phyloP scores from a whole-genome alignment of 2,329 filamentous ascomycete species.

The Colletotrichum liriopes region DNA sequence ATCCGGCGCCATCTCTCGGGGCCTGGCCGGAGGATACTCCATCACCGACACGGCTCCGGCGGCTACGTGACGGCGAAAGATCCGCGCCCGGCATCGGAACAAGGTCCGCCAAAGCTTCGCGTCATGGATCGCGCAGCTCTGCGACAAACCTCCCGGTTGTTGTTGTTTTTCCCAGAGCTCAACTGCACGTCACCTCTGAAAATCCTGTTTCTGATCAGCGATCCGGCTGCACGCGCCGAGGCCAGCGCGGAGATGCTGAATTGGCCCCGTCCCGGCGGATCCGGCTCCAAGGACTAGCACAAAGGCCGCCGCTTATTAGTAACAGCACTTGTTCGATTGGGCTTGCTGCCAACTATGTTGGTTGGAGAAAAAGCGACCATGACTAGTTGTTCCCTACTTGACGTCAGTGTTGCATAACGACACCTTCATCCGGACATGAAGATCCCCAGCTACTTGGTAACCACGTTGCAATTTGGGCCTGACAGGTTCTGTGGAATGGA shows the following conservation, averaged over 20 bases:
- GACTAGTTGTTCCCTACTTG: not conserved
- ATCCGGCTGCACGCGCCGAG: not conserved
- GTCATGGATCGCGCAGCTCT: not conserved
- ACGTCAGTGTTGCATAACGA: conserved; percentile 1
- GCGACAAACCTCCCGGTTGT: not conserved
- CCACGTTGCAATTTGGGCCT: not conserved
- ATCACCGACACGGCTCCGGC: not conserved
- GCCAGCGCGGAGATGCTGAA: not conserved
- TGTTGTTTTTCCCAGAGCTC: not conserved
- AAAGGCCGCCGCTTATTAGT: not conserved
- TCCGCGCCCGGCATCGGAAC: not conserved
- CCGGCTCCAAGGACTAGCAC: not conserved
- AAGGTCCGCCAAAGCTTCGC: not conserved
- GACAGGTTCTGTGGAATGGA: not conserved
- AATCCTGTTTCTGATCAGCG: not conserved
- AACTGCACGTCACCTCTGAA: not conserved
- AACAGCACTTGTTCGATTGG: not conserved
- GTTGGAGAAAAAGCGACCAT: not conserved
- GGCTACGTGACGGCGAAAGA: no score
- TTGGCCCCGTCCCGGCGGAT: not conserved
- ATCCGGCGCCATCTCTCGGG: conserved; percentile 12
- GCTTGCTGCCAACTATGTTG: no score
- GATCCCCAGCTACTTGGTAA: not conserved
- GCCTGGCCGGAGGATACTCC: not conserved
- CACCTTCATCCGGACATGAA: not conserved